Percentiles rank a stretch among this genome's conserved stretches.
Evolutionary conservation across 768 basidiomycete species (phyloP).

Genomic region (Lactarius pseudohatsudake): DNA sequence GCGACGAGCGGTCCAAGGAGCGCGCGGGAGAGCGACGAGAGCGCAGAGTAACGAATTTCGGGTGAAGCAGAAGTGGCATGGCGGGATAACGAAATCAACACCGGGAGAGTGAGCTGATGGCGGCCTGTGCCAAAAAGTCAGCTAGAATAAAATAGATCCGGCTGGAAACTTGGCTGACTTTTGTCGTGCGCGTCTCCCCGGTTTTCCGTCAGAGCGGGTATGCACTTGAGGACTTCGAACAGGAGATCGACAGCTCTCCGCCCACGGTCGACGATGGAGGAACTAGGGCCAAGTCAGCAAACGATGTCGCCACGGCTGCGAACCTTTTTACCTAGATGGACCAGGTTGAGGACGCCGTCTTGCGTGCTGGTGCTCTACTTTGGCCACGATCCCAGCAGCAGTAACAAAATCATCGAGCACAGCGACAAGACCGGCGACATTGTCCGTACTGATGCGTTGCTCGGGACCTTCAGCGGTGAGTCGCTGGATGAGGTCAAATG

Average conservation of each 20-base stretch:
- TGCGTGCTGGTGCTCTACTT: conserved; percentile 55
- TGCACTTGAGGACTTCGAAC: conserved; percentile 65
- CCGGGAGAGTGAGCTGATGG: conserved; percentile 28
- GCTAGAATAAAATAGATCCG: not conserved
- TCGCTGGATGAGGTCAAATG: conserved; percentile 73
- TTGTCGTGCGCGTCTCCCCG: conserved; percentile 39
- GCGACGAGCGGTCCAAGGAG: conserved; percentile 28
- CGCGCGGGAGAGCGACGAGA: conserved; percentile 54
- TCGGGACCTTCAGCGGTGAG: conserved; percentile 64
- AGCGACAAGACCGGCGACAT: conserved; percentile 74
- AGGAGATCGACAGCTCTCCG: conserved; percentile 80
- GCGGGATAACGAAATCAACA: conserved; percentile 23
- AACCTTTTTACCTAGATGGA: conserved; percentile 49
- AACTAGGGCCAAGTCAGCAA: conserved; percentile 44
- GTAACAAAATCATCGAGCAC: conserved; percentile 87
- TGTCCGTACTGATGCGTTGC: conserved; percentile 69
- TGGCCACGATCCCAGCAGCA: conserved; percentile 59
- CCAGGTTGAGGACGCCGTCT: conserved; percentile 52
- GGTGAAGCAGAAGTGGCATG: conserved; percentile 24
- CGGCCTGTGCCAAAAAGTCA: not conserved
- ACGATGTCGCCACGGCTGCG: conserved; percentile 6
- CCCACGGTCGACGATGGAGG: conserved; percentile 77
- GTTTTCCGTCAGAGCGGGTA: conserved; percentile 58
- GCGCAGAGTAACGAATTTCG: conserved; percentile 43
- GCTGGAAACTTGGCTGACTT: conserved; percentile 36